Conservation (phyloP, 768 basidiomycete genomes). For the Leccinum fibrillosum region DNA sequence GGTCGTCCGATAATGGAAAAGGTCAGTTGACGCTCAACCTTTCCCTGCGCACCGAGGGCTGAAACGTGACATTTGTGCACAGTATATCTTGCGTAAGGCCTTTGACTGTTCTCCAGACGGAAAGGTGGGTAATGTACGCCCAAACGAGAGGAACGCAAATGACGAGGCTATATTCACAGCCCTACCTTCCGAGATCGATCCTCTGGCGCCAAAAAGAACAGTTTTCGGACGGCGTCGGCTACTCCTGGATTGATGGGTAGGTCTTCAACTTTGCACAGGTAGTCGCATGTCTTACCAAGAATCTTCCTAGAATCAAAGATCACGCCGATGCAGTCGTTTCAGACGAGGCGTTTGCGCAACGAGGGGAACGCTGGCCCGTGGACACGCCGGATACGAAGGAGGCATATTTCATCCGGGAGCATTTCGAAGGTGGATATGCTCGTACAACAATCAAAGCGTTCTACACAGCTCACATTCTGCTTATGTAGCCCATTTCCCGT, state of each 20-base stretch:
- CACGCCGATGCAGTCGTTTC: constrained; percentile 73
- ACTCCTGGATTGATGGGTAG: constrained; percentile 98
- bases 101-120: constrained; percentile 85
- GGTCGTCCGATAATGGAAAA: constrained; percentile 96
- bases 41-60: constrained; percentile 6
- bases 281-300: background rate
- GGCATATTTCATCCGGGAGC: constrained; percentile 87
- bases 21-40: constrained; percentile 38
- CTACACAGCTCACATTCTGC: background rate
- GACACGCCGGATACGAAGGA: constrained; percentile 95
- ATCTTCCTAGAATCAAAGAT: constrained; percentile 71
- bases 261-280: constrained; percentile 12
- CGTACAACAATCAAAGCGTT: background rate
- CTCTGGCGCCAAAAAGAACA: constrained; percentile 99
- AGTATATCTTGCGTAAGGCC: constrained; percentile 96
- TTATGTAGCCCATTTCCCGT: constrained; percentile 70
- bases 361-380: constrained; percentile 69
- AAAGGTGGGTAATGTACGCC: constrained; percentile 42
- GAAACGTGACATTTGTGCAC: constrained; percentile 1
- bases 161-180: constrained; percentile 39
- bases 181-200: constrained; percentile 91
- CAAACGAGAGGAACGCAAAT: background rate
- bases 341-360: constrained; percentile 75
- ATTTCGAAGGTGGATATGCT: constrained; percentile 67
- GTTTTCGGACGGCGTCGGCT: constrained; percentile 98